Conservation (phyloP, 176 grass and related monocot species). For the Leersia perrieri region DNA sequence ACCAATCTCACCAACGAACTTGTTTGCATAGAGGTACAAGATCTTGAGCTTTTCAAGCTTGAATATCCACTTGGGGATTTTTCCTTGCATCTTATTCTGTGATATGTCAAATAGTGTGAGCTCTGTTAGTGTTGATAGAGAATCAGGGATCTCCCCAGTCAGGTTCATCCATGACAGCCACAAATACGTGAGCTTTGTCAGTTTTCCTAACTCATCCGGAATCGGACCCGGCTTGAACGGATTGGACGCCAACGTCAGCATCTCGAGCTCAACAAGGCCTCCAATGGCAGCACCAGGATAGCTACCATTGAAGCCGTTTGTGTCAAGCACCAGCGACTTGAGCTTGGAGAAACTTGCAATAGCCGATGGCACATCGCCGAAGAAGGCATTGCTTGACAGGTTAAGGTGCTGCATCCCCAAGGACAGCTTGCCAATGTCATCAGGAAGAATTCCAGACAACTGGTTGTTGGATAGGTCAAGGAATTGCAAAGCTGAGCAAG, state of each 20-base stretch:
- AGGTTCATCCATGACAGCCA: constrained; percentile 41
- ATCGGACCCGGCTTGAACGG: constrained; percentile 2
- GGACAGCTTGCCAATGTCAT: constrained; percentile 37
- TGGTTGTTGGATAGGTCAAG: constrained; percentile 48
- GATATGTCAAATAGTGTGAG: constrained; percentile 25
- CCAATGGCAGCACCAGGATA: constrained; percentile 31
- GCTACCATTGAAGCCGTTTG: constrained; percentile 40
- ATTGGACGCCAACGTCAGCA: constrained; percentile 38
- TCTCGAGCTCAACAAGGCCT: constrained; percentile 21
- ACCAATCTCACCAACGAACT: constrained; percentile 29
- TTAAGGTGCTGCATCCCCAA: constrained; percentile 33
- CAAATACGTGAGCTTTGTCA: constrained; percentile 17
- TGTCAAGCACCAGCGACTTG: constrained; percentile 15
- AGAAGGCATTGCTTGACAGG: constrained; percentile 47
- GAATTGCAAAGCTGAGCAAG: constrained; percentile 38
- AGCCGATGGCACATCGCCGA: constrained; percentile 48
- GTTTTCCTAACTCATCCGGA: constrained; percentile 34
- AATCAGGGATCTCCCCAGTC: constrained; percentile 28
- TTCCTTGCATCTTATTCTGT: constrained; percentile 30
- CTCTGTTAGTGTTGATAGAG: constrained; percentile 1
- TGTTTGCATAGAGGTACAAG: constrained; percentile 38
- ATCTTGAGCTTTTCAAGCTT: constrained; percentile 25
- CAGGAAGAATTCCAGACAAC: constrained; percentile 37
- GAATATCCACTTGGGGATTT: constrained; percentile 45
- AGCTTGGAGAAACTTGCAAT: constrained; percentile 17